Conservation (phyloP, 805 yeast genomes). For the Wickerhamiella nectarea region DNA sequence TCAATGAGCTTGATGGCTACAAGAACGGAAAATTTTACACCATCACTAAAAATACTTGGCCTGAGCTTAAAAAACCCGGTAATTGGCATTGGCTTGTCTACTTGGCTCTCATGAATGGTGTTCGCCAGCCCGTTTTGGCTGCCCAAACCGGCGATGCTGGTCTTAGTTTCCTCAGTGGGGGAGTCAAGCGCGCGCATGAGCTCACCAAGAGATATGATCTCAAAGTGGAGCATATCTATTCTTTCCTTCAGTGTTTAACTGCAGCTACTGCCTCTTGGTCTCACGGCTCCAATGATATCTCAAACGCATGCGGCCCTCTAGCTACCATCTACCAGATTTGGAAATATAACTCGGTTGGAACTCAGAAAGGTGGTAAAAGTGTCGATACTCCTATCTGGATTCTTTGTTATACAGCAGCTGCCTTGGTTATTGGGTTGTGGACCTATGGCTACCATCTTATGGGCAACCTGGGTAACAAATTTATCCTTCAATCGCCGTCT, state of each 20-base stretch:
- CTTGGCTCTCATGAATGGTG: constrained; percentile 44
- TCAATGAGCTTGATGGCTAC: constrained; percentile 15
- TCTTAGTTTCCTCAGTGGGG: constrained; percentile 32
- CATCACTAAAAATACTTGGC: constrained; percentile 14
- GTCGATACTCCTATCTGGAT: constrained; percentile 56
- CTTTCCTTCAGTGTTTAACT: constrained; percentile 55
- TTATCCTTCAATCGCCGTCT: constrained; percentile 64
- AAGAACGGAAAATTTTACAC: constrained; percentile 25
- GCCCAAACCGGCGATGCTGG: constrained; percentile 17
- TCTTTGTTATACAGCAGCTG: constrained; percentile 50
- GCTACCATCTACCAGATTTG: constrained; percentile 52
- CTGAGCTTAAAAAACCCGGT: constrained; percentile 29
- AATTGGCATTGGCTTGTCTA: constrained; percentile 42
- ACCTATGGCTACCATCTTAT: constrained; percentile 58
- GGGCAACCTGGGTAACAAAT: constrained; percentile 56
- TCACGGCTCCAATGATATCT: constrained; percentile 69
- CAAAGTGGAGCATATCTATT: constrained; percentile 53
- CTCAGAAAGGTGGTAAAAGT: constrained; percentile 27
- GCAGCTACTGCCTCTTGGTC: constrained; percentile 74
- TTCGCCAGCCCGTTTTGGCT: constrained; percentile 47
- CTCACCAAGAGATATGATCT: constrained; percentile 55
- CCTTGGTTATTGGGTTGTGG: constrained; percentile 58
- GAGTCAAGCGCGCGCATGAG: constrained; percentile 38
- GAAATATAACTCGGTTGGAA: constrained; percentile 35
- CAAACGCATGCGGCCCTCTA: constrained; percentile 67